A percentile compares a stretch with the other conserved stretches of the same genome.
These are phyloP conservation scores for Casuarina cunninghamiana DNA, from an alignment of 306 rosid species.

Conservation along the genomic window DNA sequence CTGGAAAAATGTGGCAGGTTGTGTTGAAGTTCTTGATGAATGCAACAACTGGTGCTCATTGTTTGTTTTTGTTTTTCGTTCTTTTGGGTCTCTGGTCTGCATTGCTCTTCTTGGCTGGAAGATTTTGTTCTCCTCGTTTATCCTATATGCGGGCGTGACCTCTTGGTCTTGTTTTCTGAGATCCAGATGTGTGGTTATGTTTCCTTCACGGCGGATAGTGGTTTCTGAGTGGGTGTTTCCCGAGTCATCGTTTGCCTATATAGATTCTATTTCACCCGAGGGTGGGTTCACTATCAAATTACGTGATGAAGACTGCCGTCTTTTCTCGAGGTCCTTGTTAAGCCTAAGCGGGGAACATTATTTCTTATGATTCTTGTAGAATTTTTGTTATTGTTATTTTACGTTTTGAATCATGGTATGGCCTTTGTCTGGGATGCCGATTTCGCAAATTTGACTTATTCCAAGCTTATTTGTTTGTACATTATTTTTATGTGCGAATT, in stretches of 20 bases:
- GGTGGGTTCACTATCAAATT: conserved; percentile 21
- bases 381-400: neutral
- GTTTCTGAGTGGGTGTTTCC: conserved; percentile 16
- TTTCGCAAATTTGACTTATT: neutral
- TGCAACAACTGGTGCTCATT: conserved; percentile 31
- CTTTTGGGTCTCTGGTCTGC: conserved; percentile 21
- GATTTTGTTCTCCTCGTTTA: conserved; percentile 28
- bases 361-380: neutral
- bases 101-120: conserved; percentile 32
- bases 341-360: neutral
- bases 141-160: conserved; percentile 34
- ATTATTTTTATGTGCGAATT: neutral
- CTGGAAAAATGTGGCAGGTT: conserved; percentile 35
- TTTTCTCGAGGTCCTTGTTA: neutral
- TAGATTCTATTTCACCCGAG: conserved; percentile 27
- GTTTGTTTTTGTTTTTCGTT: conserved; percentile 12
- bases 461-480: neutral
- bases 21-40: conserved; percentile 46
- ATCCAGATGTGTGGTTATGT: conserved; percentile 26
- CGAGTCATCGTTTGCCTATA: conserved; percentile 23
- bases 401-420: neutral
- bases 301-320: conserved; percentile 15
- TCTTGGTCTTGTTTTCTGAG: conserved; percentile 51
- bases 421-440: neutral
- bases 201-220: conserved; percentile 17